Conservation (phyloP, 495 filamentous ascomycete species). For the Podospora fimiseda region DNA sequence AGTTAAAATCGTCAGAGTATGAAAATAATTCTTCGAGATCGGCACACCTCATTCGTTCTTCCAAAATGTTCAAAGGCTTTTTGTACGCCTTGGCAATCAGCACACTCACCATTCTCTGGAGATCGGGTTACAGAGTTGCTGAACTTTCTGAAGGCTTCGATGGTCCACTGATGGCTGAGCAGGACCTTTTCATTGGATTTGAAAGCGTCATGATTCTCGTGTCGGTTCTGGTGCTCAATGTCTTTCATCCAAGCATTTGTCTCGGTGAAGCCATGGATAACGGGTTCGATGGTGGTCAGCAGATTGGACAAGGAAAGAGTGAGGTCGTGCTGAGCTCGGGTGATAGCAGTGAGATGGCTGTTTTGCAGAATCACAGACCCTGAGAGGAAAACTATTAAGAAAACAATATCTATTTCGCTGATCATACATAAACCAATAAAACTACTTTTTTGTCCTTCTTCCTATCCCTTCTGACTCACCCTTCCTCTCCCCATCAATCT, state of each 20-base stretch:
- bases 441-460: no score
- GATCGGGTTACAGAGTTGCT: constrained; percentile 29
- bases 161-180: constrained; percentile 25
- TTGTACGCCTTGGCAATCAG: constrained; percentile 3
- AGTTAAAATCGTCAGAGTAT: not conserved
- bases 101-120: constrained; percentile 30
- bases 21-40: not conserved
- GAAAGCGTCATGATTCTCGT: constrained; percentile 31
- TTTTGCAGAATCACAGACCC: not conserved
- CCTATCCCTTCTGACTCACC: no score
- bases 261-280: constrained; percentile 2
- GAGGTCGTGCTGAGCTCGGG: not conserved
- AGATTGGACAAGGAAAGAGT: not conserved
- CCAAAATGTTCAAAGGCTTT: constrained; percentile 1
- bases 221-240: constrained; percentile 23
- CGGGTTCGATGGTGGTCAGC: not conserved
- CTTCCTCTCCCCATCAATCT: no score
- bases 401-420: no score
- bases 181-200: constrained; percentile 30
- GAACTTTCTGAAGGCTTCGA: constrained; percentile 34
- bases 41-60: not conserved
- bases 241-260: constrained; percentile 5
- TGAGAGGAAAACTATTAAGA: not conserved
- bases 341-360: not conserved
- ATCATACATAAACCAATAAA: no score